Evolutionary conservation across 2,329 filamentous ascomycete genomes (phyloP), one percentile per base, ranked within the genome.

Genomic region (Talaromyces sp.): DNA sequence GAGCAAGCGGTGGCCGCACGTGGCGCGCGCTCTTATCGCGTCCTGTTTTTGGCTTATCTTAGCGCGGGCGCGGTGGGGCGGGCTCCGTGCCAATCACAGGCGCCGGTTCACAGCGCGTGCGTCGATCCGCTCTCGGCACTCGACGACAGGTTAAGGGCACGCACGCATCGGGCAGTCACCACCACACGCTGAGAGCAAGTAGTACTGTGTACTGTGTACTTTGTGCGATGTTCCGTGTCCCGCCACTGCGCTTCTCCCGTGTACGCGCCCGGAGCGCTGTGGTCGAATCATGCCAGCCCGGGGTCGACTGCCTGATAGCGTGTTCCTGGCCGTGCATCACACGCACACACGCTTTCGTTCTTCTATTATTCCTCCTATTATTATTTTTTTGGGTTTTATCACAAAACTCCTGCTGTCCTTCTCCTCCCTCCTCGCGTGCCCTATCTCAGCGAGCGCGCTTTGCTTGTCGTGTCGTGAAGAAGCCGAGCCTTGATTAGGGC

Each of bases 1-100:
- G 59, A 58, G 35, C 43, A 58, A 56, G 41, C 53, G 29, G 32
- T 62, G 50, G 51, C 43, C 43, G 60, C 60, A 62, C 60, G 60
- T 62, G 60, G 38, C 26, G 52, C 29, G 19, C 11, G 19, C 8
- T 59, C 55, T 61, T 62, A 62, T 62, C 60, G 57, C 53, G 38
- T 13, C 50, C 51, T 35, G 32, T 24, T 21, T 56, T 26, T 55
- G 35, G 41, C 55, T 55, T 55, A 58, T 58, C 55, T 55, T 50
- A 55, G 55, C 55, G 52, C 35, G 49, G 32, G 14, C 29, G 7
- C 11, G 14, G 17, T 26, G n/a, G 11, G 53, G 19, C 46, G 21
- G 17, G 11, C 10, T 24, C 13, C 29, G 17, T n/a, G 49, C 60
- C 61, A 63, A 60, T 63, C 35, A 54, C 10, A n/a, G 17, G 32